phyloP scores from a whole-genome alignment of 305 asterid genomes.

The Fraxinus sp. region DNA sequence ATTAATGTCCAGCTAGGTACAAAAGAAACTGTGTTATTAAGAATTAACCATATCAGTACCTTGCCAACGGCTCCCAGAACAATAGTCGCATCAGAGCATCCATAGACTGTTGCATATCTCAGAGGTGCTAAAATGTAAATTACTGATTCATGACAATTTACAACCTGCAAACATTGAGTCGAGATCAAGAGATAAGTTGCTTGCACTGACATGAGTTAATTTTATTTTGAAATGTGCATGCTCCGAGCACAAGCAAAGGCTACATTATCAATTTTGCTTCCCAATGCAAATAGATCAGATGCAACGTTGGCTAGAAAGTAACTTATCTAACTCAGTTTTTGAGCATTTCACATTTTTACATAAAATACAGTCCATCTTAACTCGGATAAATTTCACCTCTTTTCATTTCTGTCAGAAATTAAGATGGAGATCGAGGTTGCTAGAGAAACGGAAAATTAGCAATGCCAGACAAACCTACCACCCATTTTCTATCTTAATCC shows the following conservation, averaged over 20 bases:
- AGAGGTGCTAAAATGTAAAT: conserved; percentile 92
- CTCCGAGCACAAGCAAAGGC: background rate
- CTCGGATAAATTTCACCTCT: background rate
- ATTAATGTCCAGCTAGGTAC: background rate
- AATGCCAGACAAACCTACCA: background rate
- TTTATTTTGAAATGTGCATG: background rate
- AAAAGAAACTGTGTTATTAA: conserved; percentile 18
- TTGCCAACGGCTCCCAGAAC: conserved; percentile 98
- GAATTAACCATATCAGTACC: conserved; percentile 47
- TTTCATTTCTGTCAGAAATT: background rate
- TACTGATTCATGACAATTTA: conserved; percentile 96
- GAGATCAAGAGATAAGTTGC: conserved; percentile 19
- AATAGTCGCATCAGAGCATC: conserved; percentile 98
- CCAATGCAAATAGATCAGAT: background rate
- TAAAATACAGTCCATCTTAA: background rate
- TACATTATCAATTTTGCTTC: background rate
- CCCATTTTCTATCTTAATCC: background rate
- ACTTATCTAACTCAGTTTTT: background rate
- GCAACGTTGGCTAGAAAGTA: background rate
- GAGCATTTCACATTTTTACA: conserved; percentile 1
- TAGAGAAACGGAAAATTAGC: background rate
- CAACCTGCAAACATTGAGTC: conserved; percentile 53
- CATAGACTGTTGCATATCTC: conserved; percentile 83
- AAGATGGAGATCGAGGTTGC: background rate
- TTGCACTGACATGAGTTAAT: background rate